A percentile compares a stretch with the other conserved stretches of the same genome.
Conservation (phyloP, 129 eudicot genomes). For the Helichrysum umbraculigerum region DNA sequence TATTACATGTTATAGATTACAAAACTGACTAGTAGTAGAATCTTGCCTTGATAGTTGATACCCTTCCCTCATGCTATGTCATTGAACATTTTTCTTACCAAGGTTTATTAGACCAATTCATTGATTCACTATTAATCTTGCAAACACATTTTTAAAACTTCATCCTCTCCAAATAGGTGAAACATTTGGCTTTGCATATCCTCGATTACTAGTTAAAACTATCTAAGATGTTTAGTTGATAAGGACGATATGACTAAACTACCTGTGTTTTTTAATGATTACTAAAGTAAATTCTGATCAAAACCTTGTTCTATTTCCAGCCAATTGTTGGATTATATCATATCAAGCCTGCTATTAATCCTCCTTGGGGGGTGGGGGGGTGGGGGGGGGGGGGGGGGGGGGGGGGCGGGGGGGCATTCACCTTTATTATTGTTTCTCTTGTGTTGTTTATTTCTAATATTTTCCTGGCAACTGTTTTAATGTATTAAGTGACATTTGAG, state of each 20-base stretch:
- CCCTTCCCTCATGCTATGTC: background rate
- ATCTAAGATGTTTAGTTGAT: background rate
- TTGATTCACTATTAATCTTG: too few relatives aligned
- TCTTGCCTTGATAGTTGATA: background rate
- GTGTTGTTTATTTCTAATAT: constrained; percentile 2
- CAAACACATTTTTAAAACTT: background rate
- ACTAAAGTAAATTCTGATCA: background rate
- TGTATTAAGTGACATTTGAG: constrained; percentile 9
- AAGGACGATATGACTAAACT: background rate
- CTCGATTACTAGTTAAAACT: background rate
- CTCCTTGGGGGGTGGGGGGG: too few relatives aligned
- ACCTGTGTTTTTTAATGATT: background rate
- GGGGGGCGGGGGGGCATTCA: too few relatives aligned
- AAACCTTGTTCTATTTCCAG: background rate
- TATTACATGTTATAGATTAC: background rate
- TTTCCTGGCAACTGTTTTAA: background rate
- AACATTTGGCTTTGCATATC: background rate
- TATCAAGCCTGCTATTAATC: constrained; percentile 4
- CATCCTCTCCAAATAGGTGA: background rate
- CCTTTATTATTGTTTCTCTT: background rate
- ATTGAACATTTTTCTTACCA: background rate
- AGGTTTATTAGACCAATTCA: background rate
- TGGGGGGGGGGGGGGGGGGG: too few relatives aligned
- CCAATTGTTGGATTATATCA: background rate
- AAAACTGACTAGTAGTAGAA: background rate